A percentile compares a stretch with the other conserved stretches of the same genome.
phyloP scores from a whole-genome alignment of 306 rosid genomes.

The Neltuma alba region DNA sequence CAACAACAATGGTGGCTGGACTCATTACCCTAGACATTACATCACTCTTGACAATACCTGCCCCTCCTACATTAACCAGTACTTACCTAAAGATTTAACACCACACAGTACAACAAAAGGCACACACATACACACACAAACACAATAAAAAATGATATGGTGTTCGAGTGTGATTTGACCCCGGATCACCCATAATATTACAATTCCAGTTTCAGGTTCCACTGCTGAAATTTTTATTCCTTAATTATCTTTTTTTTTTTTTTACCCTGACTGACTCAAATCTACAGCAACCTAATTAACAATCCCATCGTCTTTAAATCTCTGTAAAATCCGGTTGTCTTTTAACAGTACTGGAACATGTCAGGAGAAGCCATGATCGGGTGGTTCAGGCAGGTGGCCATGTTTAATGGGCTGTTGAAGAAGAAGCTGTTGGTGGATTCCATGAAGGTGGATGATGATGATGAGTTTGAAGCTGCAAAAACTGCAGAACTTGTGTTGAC shows the following conservation, averaged over 20 bases:
- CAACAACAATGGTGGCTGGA: neutral
- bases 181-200: neutral
- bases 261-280: neutral
- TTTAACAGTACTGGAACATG: constrained; percentile 51
- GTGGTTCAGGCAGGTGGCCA: constrained; percentile 54
- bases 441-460: constrained; percentile 7
- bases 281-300: neutral
- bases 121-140: neutral
- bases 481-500: constrained; percentile 43
- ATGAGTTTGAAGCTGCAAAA: constrained; percentile 25
- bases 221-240: constrained; percentile 33
- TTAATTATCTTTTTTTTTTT: constrained; percentile 1
- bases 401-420: constrained; percentile 42
- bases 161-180: neutral
- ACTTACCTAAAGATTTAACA: neutral
- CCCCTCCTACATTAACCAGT: constrained; percentile 39
- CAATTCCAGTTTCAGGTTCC: neutral
- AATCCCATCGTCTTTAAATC: neutral
- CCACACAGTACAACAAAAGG: neutral
- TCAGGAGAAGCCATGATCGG: constrained; percentile 74
- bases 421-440: constrained; percentile 47
- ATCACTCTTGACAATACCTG: constrained; percentile 14
- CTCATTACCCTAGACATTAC: neutral
- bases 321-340: too few species aligned
- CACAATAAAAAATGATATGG: neutral